Base-by-base conservation (phyloP, 2,329 filamentous ascomycete species). In the Calcarisporium arbuscula region DNA sequence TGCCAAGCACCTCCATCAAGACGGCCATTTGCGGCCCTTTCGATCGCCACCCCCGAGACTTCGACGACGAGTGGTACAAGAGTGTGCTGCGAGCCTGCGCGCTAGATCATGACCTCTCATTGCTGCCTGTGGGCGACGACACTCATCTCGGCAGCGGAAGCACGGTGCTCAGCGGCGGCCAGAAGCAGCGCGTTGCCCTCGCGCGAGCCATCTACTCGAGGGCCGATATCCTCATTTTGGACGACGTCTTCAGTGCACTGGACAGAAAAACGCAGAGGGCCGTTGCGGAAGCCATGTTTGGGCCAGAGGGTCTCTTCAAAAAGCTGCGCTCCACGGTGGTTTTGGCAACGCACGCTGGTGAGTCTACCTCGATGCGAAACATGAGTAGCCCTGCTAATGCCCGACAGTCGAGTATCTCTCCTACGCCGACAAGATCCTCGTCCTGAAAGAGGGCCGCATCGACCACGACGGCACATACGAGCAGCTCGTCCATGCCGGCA, bases 61-160 rank as follows among this genome's bases (percentile, higher is more conserved):
- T 32, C 12, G 40, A 49, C 21, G 20, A 36, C 5, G 12, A 25
- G 4, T 34, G 47, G 25, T 53, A 51, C 30, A 16, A 42, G 5
- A 29, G 40, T 22, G 42, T 42, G 3, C 17, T 51, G 5, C 26
- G 25, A 6, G 30, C 39, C 10, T 53, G 43, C 17, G 48, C 45
- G 18, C 35, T 53, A 1, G 36, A 36, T 3, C 32, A 47, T 17
- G 49, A 52, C 33, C 15, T 52, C 8, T 12, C 25, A 1, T 17
- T 7, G 7, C 39, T 59, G 10, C 46, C 52, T 1, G 27, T 45
- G 7, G 88, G 89, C 17, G 89, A 95, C 53, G 82, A 89, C 53
- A 95, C 88, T 0, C 80, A 92, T 51, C 87, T 95, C 25, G 88
- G 89, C 38, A 88, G 95, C 62, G 80, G 88, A 42, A 88, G 88